phyloP scores from a whole-genome alignment of 2,329 filamentous ascomycete genomes.

The Venturia effusa region DNA sequence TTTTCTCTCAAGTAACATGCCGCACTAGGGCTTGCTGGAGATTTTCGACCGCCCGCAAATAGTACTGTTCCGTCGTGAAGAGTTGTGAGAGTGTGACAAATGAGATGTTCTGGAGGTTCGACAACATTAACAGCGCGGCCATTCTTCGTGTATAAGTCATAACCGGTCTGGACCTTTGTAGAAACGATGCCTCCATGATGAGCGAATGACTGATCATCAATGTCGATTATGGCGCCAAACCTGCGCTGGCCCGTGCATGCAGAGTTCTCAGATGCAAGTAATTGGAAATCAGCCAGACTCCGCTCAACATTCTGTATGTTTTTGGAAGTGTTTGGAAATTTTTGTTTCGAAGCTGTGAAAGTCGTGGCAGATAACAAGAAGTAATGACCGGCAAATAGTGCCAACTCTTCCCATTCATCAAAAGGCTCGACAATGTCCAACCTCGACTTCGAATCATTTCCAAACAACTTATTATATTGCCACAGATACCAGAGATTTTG shows the following conservation, averaged over 20 bases:
- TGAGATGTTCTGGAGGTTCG: constrained; percentile 32
- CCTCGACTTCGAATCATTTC: constrained; percentile 50
- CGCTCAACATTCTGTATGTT: background rate
- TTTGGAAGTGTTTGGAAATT: background rate
- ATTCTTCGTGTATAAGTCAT: constrained; percentile 27
- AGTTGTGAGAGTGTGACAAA: constrained; percentile 69
- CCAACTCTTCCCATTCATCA: constrained; percentile 94
- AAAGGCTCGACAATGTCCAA: constrained; percentile 74
- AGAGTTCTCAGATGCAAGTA: background rate
- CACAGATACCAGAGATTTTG: constrained; percentile 76
- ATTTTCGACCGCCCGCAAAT: constrained; percentile 65
- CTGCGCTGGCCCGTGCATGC: constrained; percentile 10
- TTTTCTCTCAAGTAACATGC: constrained; percentile 67
- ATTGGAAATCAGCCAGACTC: background rate
- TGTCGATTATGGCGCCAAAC: constrained; percentile 16
- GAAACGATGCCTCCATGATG: constrained; percentile 37
- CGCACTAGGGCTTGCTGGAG: constrained; percentile 55
- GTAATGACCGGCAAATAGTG: constrained; percentile 75
- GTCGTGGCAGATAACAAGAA: constrained; percentile 56
- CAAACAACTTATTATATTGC: constrained; percentile 43
- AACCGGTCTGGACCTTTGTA: constrained; percentile 38
- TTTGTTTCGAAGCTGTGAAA: background rate
- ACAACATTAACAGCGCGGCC: background rate
- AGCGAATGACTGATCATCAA: constrained; percentile 23
- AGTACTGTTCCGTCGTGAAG: constrained; percentile 50